A percentile compares a stretch with the other conserved stretches of the same genome.
Conservation (phyloP, 2,329 filamentous ascomycete species). For the Xylariaceae sp. region DNA sequence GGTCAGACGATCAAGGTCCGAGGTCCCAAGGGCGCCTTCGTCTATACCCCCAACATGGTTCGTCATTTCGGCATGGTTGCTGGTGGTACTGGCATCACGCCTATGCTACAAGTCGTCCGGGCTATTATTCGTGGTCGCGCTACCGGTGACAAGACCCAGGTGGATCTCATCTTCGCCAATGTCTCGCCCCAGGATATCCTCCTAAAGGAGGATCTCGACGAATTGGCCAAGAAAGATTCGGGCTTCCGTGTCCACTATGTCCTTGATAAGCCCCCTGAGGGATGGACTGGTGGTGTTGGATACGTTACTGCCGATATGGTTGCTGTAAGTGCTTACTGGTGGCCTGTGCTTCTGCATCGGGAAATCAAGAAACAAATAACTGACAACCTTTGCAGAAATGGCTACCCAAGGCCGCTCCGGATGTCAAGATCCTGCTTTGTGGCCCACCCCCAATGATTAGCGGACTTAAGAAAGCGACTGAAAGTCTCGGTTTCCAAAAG, state of each 20-base stretch:
- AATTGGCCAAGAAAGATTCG: conserved; percentile 68
- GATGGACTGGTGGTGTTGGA: conserved; percentile 86
- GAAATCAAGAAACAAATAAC: not conserved
- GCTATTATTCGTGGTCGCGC: conserved; percentile 79
- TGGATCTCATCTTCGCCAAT: conserved; percentile 96
- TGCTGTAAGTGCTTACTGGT: conserved; percentile 49
- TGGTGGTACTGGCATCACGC: conserved; percentile 94
- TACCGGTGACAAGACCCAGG: conserved; percentile 75
- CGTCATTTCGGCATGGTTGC: conserved; percentile 97
- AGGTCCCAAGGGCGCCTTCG: conserved; percentile 95
- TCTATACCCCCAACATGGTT: conserved; percentile 96
- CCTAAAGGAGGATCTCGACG: conserved; percentile 84
- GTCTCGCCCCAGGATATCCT: conserved; percentile 90
- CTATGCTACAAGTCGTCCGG: conserved; percentile 94
- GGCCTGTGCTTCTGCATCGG: not conserved
- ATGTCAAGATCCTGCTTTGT: conserved; percentile 92
- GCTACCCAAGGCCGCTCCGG: conserved; percentile 73
- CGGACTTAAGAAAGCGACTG: conserved; percentile 93
- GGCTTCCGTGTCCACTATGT: conserved; percentile 90
- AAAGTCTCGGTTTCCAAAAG: conserved; percentile 85
- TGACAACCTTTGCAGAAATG: conserved; percentile 50
- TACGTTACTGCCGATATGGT: conserved; percentile 97
- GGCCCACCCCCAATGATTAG: conserved; percentile 95
- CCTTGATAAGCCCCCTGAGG: conserved; percentile 88
- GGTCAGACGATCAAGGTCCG: conserved; percentile 85